These are phyloP conservation scores for Batrachochytrium dendrobatidis DNA, from an alignment of 371 early-diverging fungal species.

Conservation along the genomic window DNA sequence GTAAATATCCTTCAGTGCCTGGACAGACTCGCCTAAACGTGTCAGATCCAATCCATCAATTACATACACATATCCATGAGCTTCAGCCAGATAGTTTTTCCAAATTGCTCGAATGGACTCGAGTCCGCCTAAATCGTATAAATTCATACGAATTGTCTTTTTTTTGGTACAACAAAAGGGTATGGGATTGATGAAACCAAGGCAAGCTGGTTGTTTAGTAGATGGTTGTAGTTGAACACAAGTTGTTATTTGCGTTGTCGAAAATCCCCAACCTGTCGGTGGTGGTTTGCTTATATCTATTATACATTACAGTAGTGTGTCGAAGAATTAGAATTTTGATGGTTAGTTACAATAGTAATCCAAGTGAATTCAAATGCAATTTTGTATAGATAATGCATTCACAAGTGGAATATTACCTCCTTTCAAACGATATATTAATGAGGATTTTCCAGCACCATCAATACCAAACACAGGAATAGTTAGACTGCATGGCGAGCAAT, in stretches of 20 bases:
- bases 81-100: conserved; percentile 27
- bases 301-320: too few species aligned
- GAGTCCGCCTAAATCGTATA: conserved; percentile 25
- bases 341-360: too few species aligned
- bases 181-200: too few species aligned
- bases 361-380: background rate
- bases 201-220: too few species aligned
- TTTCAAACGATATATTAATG: conserved; percentile 14
- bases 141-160: background rate
- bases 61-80: conserved; percentile 22
- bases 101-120: conserved; percentile 23
- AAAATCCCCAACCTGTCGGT: conserved; percentile 21
- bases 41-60: conserved; percentile 12
- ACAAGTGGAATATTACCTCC: conserved; percentile 14
- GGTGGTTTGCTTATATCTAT: conserved; percentile 9
- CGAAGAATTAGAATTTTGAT: background rate
- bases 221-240: too few species aligned
- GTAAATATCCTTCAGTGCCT: conserved; percentile 14
- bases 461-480: conserved; percentile 17
- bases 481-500: too few species aligned
- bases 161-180: background rate
- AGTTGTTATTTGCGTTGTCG: conserved; percentile 5
- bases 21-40: conserved; percentile 16
- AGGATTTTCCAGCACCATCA: conserved; percentile 22
- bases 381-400: background rate